Conservation (phyloP, 257 asterid genomes). For the Solanum sejunctum region DNA sequence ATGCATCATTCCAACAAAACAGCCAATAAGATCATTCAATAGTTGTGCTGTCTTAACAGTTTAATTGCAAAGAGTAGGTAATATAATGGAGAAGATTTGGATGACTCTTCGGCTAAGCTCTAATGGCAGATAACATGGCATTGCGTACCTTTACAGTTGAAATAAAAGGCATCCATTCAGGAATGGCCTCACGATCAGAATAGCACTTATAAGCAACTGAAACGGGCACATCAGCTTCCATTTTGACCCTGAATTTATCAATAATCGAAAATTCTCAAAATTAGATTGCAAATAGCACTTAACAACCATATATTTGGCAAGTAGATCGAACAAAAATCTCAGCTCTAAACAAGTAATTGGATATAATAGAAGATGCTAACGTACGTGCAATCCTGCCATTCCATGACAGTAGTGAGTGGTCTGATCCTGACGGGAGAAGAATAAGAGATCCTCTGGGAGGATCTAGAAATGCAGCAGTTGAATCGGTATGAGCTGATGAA, state of each 20-base stretch:
- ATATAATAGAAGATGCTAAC: neutral
- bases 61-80: neutral
- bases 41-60: neutral
- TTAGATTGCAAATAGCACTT: neutral
- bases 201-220: constrained; percentile 84
- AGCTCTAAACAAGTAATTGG: neutral
- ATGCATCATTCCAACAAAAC: neutral
- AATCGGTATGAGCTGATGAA: constrained; percentile 9
- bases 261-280: neutral
- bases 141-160: constrained; percentile 58
- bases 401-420: constrained; percentile 46
- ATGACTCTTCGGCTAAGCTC: neutral
- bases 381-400: constrained; percentile 96
- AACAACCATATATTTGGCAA: neutral
- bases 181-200: constrained; percentile 82
- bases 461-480: constrained; percentile 8
- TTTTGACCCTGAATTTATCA: constrained; percentile 52
- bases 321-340: neutral
- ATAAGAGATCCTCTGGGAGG: constrained; percentile 6
- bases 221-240: constrained; percentile 68
- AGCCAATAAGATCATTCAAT: neutral
- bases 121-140: neutral
- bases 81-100: neutral
- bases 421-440: neutral
- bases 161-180: constrained; percentile 98